Conservation (phyloP, 2,329 filamentous ascomycete genomes). For the Harringtonia lauricola region DNA sequence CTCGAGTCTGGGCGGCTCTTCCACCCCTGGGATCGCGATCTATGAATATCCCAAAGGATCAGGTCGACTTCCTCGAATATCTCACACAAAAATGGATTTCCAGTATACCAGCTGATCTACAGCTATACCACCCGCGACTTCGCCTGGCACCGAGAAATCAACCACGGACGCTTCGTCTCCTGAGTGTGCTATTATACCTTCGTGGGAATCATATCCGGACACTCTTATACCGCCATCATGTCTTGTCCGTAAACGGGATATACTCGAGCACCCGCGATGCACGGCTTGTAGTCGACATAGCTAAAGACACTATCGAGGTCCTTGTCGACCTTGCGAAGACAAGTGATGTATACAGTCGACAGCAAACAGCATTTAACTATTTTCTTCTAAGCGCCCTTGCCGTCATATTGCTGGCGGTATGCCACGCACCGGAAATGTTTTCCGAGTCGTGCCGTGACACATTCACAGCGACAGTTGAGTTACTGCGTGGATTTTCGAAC, state of each 20-base stretch:
- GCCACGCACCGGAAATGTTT: conserved; percentile 30
- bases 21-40: conserved; percentile 23
- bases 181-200: conserved; percentile 25
- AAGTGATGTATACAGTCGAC: conserved; percentile 25
- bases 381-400: conserved; percentile 27
- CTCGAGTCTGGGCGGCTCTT: conserved; percentile 34
- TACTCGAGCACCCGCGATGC: conserved; percentile 22
- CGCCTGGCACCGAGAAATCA: conserved; percentile 20
- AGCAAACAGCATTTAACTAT: conserved; percentile 28
- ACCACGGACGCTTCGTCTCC: conserved; percentile 25
- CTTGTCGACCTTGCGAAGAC: conserved; percentile 24
- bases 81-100: conserved; percentile 33
- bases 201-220: conserved; percentile 33
- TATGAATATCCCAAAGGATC: conserved; percentile 25
- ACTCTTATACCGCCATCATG: conserved; percentile 30
- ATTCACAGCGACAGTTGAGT: conserved; percentile 20
- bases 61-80: conserved; percentile 26
- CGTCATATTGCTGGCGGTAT: conserved; percentile 30
- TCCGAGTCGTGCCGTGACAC: conserved; percentile 22
- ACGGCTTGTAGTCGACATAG: conserved; percentile 27
- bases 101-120: conserved; percentile 29
- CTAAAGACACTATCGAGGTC: conserved; percentile 21
- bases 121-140: conserved; percentile 24
- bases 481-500: conserved; percentile 21
- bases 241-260: conserved; percentile 27